Conservation (phyloP, 768 basidiomycete genomes). For the Mycena alexandri region DNA sequence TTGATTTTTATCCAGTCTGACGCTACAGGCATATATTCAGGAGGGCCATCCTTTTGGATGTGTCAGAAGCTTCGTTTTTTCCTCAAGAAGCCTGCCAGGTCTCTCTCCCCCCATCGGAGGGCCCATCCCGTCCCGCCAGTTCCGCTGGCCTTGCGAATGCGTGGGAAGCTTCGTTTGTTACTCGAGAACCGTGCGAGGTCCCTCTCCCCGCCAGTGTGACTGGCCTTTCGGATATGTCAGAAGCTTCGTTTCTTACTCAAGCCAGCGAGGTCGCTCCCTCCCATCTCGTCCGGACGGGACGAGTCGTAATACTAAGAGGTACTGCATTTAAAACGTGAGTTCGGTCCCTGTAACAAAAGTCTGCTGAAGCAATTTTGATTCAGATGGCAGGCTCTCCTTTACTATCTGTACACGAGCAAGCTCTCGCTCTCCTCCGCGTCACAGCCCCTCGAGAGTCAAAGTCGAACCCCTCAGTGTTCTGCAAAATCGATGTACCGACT, state of each 20-base stretch:
- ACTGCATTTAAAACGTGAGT: slow-evolving; percentile 17
- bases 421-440: slow-evolving; percentile 6
- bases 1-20: neutral
- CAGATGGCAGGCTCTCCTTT: slow-evolving; percentile 12
- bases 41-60: neutral
- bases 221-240: neutral
- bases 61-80: too few relatives aligned
- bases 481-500: slow-evolving; percentile 22
- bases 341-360: neutral
- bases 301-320: neutral
- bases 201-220: too few relatives aligned
- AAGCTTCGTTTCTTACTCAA: neutral
- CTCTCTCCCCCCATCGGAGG: too few relatives aligned
- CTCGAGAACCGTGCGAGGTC: too few relatives aligned
- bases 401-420: slow-evolving; percentile 19
- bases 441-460: neutral
- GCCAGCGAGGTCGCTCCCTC: neutral
- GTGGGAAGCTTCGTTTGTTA: too few relatives aligned
- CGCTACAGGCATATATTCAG: neutral
- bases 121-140: too few relatives aligned
- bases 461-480: slow-evolving; percentile 1
- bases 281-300: neutral
- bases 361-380: neutral
- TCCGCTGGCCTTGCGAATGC: too few relatives aligned
- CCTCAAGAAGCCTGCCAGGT: too few relatives aligned